These are phyloP conservation scores for Chaetoscypha palmicola DNA, from an alignment of 2,329 filamentous ascomycete genomes.

Conservation along the genomic window DNA sequence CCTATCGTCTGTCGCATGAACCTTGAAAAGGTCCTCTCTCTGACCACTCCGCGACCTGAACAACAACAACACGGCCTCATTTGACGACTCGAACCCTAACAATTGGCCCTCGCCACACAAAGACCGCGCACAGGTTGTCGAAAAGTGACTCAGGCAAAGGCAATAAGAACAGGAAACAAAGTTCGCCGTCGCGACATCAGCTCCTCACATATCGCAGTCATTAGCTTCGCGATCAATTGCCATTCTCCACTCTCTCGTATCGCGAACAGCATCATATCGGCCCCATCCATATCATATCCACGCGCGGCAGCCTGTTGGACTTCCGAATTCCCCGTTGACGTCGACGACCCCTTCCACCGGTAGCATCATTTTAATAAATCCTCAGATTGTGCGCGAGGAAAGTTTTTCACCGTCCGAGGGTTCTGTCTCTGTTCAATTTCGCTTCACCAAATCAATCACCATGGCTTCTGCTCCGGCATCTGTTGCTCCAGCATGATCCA, in stretches of 20 bases:
- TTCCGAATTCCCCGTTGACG: background rate
- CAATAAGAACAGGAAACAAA: background rate
- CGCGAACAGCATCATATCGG: background rate
- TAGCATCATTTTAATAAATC: background rate
- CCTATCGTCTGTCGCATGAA: background rate
- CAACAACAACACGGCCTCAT: conserved; percentile 1
- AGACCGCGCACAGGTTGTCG: background rate
- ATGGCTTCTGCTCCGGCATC: conserved; percentile 1
- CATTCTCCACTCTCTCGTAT: background rate
- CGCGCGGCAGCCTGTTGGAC: background rate
- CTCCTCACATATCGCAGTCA: background rate
- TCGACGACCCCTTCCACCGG: background rate
- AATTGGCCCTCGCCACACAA: background rate
- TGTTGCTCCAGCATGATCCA: conserved; percentile 5
- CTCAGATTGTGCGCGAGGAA: conserved; percentile 1
- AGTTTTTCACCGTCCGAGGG: conserved; percentile 6
- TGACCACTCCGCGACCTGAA: conserved; percentile 1
- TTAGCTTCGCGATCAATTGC: too few species aligned
- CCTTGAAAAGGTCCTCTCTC: background rate
- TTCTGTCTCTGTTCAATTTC: conserved; percentile 7
- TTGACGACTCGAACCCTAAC: background rate
- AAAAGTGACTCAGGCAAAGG: background rate
- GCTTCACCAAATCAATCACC: conserved; percentile 2
- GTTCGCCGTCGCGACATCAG: background rate
- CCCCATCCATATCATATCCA: background rate